Base-by-base conservation (phyloP, 2,329 filamentous ascomycete species). In the Botrytis tulipae region DNA sequence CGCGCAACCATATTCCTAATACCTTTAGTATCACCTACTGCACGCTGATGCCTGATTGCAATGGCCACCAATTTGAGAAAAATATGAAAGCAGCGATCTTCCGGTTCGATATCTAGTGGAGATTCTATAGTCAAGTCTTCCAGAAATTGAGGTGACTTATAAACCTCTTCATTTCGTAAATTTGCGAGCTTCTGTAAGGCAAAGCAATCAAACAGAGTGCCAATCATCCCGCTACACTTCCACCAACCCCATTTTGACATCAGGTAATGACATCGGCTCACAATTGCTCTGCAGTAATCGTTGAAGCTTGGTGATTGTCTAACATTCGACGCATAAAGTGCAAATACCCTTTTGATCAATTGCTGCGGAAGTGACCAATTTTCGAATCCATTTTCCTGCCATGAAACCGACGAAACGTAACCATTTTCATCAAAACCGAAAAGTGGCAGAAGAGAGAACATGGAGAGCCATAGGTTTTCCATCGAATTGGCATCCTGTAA, bases 161-260 rank as follows among this genome's bases (percentile, higher is more conserved):
- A 87, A 1, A 86, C 87, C 78, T 90, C 88, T 78, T 92, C 90
- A 74, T 92, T 91, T 54, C 88, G 86, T 60, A 92, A 79, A 79
- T 92, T 88, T 3, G 86, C 85, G 18, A 92, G 84, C 63, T 87
- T 85, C 75, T 89, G 88, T 2, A 86, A 86, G 16, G 89, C 89
- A 76, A 92, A 92, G 78, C 91, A 92, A 80, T 92, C 90, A 75
- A 92, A 92, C 4, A 92, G 86, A 2, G 86, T 83, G 1, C 89
- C 88, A 46, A 91, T 83, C 22, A 91, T 84, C 20, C 77, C 65
- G 18, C 84, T 82, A 65, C 86, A 87, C 76, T 86, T 88, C 54
- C 84, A 84, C 90, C 90, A 92, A 6, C 88, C 88, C 90, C 90
- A 92, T 80, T 89, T 86, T 73, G 86, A 83, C 65, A 91, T 87